A percentile compares a stretch with the other conserved stretches of the same genome.
phyloP scores from a whole-genome alignment of 1,284 basidiomycete species.

The Ustilago lituana region DNA sequence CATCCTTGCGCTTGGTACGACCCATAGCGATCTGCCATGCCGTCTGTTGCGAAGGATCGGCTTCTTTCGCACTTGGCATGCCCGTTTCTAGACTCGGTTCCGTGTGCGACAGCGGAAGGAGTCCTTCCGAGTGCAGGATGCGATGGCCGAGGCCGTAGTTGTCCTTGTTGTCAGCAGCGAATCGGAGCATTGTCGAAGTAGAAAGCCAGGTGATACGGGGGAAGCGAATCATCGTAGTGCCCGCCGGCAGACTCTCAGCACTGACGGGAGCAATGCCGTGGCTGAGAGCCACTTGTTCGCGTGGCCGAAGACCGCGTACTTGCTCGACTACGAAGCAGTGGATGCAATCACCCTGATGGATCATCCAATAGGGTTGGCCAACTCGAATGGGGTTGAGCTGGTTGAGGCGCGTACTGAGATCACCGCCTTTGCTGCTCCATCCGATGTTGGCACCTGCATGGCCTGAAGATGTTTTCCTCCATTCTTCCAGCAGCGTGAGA shows the following conservation, averaged over 20 bases:
- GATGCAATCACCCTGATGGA: constrained; percentile 44
- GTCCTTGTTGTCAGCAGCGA: constrained; percentile 28
- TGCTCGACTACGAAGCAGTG: constrained; percentile 42
- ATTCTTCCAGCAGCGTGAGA: constrained; percentile 16
- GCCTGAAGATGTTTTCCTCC: constrained; percentile 12
- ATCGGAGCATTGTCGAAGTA: constrained; percentile 41
- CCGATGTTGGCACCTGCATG: neutral
- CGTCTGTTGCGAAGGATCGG: neutral
- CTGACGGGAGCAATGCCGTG: neutral
- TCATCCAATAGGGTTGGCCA: constrained; percentile 44
- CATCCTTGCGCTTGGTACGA: constrained; percentile 23
- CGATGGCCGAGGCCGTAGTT: constrained; percentile 38
- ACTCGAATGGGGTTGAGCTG: constrained; percentile 19
- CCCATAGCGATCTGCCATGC: constrained; percentile 16
- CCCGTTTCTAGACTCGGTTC: neutral
- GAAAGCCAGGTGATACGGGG: constrained; percentile 42
- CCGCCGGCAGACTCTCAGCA: constrained; percentile 4
- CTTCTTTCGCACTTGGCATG: neutral
- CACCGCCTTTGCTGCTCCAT: constrained; percentile 16
- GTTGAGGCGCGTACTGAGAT: constrained; percentile 20
- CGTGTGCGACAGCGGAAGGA: neutral
- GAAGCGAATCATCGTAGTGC: constrained; percentile 7
- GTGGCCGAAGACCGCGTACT: constrained; percentile 32
- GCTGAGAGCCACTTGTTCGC: constrained; percentile 14
- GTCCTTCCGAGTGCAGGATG: constrained; percentile 30